Evolutionary conservation across 345 rosid genomes (phyloP).

Genomic region (Abelmoschus esculentus): DNA sequence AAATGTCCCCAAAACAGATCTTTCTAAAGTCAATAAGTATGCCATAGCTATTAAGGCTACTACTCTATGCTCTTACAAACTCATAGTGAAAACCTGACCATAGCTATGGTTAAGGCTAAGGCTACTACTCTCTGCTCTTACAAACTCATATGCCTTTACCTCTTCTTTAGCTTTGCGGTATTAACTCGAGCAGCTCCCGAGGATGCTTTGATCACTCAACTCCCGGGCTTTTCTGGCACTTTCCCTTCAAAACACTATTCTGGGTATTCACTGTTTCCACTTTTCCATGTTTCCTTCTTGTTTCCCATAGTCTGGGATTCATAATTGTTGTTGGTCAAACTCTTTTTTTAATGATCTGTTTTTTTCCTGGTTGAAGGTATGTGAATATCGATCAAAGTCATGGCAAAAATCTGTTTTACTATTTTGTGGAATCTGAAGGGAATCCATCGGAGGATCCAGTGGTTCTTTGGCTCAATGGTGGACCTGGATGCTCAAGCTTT

Average conservation of each 20-base stretch:
- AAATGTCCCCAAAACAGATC: no score
- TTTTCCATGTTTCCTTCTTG: background rate
- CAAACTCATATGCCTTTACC: slow-evolving; percentile 7
- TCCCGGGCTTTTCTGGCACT: slow-evolving; percentile 60
- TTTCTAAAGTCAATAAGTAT: no score
- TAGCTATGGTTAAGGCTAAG: background rate
- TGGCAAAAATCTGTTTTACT: slow-evolving; percentile 61
- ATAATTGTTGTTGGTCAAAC: background rate
- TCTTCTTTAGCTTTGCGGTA: slow-evolving; percentile 17
- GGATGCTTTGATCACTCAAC: slow-evolving; percentile 41
- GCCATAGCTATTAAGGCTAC: no score
- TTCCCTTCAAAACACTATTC: slow-evolving; percentile 82
- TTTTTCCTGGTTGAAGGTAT: slow-evolving; percentile 31
- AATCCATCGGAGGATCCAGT: slow-evolving; percentile 64
- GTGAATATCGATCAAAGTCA: slow-evolving; percentile 46
- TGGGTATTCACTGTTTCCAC: slow-evolving; percentile 35
- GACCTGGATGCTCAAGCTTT: slow-evolving; percentile 96
- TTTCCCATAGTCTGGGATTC: background rate
- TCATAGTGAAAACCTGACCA: background rate
- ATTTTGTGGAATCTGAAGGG: slow-evolving; percentile 70
- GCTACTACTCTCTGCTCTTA: slow-evolving; percentile 9
- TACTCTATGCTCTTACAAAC: no score
- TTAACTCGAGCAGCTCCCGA: slow-evolving; percentile 44
- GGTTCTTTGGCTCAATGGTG: slow-evolving; percentile 94
- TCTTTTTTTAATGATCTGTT: background rate